Conservation (phyloP, 768 basidiomycete species). For the Boletus barrowsii region DNA sequence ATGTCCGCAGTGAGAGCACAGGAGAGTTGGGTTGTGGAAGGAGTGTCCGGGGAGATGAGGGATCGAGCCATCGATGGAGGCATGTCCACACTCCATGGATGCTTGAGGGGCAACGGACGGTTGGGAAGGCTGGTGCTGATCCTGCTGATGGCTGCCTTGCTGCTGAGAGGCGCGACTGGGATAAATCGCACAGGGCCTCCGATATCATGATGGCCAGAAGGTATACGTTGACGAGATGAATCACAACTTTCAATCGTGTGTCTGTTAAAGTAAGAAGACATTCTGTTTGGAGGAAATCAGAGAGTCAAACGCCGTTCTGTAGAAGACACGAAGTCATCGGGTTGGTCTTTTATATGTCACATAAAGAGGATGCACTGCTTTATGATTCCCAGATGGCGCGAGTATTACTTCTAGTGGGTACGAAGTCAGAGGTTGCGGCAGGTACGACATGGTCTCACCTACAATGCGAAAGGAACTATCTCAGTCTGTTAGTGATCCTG, state of each 20-base stretch:
- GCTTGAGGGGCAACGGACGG: not conserved
- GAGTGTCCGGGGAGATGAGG: not conserved
- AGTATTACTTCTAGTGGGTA: not conserved
- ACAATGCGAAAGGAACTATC: too few relatives aligned
- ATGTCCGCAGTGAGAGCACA: conserved; percentile 16
- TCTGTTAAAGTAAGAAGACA: conserved; percentile 10
- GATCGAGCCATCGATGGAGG: not conserved
- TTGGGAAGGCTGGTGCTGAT: not conserved
- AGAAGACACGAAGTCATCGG: too few relatives aligned
- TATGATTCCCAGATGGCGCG: not conserved
- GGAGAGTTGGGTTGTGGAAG: not conserved
- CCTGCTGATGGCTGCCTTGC: not conserved
- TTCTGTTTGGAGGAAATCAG: not conserved
- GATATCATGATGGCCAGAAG: not conserved
- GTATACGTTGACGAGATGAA: not conserved
- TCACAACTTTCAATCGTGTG: not conserved
- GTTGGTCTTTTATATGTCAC: too few relatives aligned
- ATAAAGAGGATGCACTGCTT: too few relatives aligned
- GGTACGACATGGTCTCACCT: not conserved
- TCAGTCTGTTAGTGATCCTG: too few relatives aligned
- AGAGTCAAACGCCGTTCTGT: too few relatives aligned
- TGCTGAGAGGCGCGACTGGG: not conserved
- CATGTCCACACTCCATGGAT: not conserved
- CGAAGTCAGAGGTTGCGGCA: not conserved
- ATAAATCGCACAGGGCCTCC: not conserved